A percentile compares a stretch with the other conserved stretches of the same genome.
These are phyloP conservation scores for Corinectria fuckeliana DNA, from an alignment of 2,329 filamentous ascomycete species.

Conservation along the genomic window DNA sequence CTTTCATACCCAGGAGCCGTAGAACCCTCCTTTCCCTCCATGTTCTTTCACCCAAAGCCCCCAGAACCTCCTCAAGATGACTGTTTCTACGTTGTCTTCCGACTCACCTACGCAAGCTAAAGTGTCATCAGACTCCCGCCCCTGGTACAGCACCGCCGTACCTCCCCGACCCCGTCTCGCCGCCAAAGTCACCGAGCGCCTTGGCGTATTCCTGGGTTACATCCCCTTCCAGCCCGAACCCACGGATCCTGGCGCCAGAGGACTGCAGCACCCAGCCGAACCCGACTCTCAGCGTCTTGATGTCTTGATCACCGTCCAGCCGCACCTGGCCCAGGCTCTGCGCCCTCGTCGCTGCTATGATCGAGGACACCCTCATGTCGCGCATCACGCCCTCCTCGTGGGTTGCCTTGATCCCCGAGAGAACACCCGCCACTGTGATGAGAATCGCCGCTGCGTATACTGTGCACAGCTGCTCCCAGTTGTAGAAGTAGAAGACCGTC, in stretches of 20 bases:
- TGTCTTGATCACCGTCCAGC: constrained; percentile 23
- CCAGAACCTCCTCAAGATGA: neutral
- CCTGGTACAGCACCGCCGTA: neutral
- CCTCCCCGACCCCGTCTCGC: neutral
- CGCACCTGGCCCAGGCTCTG: constrained; percentile 26
- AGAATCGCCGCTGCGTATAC: constrained; percentile 32
- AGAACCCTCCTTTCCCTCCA: too few relatives aligned
- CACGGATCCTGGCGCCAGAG: constrained; percentile 24
- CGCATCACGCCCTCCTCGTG: constrained; percentile 27
- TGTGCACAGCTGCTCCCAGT: constrained; percentile 21
- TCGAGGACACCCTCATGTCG: constrained; percentile 32
- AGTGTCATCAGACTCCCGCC: neutral
- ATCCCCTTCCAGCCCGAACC: constrained; percentile 33
- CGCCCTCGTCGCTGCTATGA: constrained; percentile 31
- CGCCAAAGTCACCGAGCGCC: too few relatives aligned
- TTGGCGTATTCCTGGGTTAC: constrained; percentile 22
- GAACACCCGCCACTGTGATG: constrained; percentile 25
- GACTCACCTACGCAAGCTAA: neutral
- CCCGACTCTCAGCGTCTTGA: constrained; percentile 26
- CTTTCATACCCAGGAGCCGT: too few relatives aligned
- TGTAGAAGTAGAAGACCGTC: constrained; percentile 26
- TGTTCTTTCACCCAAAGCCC: too few relatives aligned
- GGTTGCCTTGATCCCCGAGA: constrained; percentile 27
- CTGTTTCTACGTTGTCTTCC: too few relatives aligned
- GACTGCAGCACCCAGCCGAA: constrained; percentile 27